Evolutionary conservation across 2,329 filamentous ascomycete genomes (phyloP).

Genomic region (Chrysosporium queenslandicum): DNA sequence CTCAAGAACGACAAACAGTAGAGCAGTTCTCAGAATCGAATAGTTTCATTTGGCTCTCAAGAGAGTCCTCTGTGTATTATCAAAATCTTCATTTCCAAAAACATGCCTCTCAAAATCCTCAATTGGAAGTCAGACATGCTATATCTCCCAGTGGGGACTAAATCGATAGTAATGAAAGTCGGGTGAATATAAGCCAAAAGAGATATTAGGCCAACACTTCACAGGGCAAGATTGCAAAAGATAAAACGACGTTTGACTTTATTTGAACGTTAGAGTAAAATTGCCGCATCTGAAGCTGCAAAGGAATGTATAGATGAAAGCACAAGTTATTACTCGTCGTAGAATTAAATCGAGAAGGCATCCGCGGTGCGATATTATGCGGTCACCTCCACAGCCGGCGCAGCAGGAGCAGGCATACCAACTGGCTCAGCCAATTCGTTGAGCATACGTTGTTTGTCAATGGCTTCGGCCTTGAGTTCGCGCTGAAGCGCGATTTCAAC

Average conservation of each 20-base stretch:
- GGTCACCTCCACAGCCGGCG: conserved; percentile 12
- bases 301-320: not conserved
- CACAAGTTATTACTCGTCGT: not conserved
- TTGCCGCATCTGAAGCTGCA: not conserved
- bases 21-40: not conserved
- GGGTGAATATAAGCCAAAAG: not conserved
- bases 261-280: not conserved
- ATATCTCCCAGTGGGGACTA: not conserved
- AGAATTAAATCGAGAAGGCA: not conserved
- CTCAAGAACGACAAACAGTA: not conserved
- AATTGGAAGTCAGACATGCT: not conserved
- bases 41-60: not conserved
- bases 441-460: conserved; percentile 15
- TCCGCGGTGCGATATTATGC: conserved; percentile 5
- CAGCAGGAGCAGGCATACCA: not conserved
- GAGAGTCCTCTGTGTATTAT: not conserved
- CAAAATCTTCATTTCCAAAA: not conserved
- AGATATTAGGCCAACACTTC: not conserved
- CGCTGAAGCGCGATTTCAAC: conserved; percentile 48
- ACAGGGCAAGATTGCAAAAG: not conserved
- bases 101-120: not conserved
- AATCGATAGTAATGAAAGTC: not conserved
- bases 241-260: not conserved
- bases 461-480: conserved; percentile 23
- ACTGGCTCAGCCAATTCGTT: conserved; percentile 11